phyloP scores from a whole-genome alignment of 257 asterid genomes.

The Solanum chilense region DNA sequence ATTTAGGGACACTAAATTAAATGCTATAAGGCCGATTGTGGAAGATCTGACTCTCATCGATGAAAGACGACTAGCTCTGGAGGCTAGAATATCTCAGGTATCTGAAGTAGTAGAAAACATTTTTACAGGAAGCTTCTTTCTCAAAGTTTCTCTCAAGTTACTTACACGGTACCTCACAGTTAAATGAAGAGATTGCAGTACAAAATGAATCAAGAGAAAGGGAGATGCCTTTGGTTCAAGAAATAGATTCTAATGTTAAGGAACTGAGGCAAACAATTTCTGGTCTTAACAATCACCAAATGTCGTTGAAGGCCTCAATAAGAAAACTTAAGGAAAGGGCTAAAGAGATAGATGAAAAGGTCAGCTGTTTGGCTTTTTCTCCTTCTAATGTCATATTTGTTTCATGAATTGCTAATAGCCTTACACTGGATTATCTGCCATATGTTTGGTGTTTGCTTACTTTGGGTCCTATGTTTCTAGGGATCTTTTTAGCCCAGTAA shows the following conservation, averaged over 20 bases:
- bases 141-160: neutral
- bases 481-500: neutral
- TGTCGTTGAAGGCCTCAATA: conserved; percentile 50
- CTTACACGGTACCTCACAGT: conserved; percentile 2
- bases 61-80: conserved; percentile 33
- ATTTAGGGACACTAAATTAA: conserved; percentile 40
- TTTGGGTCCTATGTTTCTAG: neutral
- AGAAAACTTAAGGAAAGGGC: conserved; percentile 63
- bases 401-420: conserved; percentile 1
- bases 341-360: conserved; percentile 81
- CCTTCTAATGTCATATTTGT: neutral
- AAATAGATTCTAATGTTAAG: neutral
- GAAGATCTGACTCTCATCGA: conserved; percentile 46
- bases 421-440: conserved; percentile 8
- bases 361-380: conserved; percentile 12
- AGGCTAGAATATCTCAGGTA: conserved; percentile 57
- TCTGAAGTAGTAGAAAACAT: neutral
- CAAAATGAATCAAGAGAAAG: neutral
- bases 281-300: conserved; percentile 66
- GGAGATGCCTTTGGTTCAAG: neutral
- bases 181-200: neutral
- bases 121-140: neutral
- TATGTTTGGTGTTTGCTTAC: neutral
- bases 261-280: conserved; percentile 43
- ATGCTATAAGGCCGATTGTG: conserved; percentile 29